Percentiles rank a stretch among this genome's conserved stretches.
Evolutionary conservation across 2,329 filamentous ascomycete genomes (phyloP).

Genomic region (Tolypocladium tropicale): DNA sequence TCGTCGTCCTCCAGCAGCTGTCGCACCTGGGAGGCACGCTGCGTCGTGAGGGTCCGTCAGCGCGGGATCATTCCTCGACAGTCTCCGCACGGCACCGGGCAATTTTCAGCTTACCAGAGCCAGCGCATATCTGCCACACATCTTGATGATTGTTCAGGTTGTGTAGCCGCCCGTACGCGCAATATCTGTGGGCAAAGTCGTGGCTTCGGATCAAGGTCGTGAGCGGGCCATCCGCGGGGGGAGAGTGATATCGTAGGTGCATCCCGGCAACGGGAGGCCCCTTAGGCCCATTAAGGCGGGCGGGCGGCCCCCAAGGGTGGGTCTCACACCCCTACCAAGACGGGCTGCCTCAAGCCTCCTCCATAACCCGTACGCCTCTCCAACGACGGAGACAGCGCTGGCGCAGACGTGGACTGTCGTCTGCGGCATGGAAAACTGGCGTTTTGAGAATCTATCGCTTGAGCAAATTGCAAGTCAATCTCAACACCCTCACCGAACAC

Average conservation of each 20-base stretch:
- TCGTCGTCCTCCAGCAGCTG: slow-evolving; percentile 62
- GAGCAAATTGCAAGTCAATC: no score
- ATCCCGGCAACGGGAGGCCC: background rate
- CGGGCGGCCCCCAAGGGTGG: no score
- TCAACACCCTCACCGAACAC: no score
- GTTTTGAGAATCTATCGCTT: no score
- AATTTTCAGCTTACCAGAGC: slow-evolving; percentile 17
- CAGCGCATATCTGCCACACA: slow-evolving; percentile 28
- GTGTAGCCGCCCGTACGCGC: background rate
- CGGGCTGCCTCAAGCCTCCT: no score
- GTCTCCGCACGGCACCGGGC: background rate
- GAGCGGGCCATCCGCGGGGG: background rate
- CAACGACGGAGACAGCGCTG: no score
- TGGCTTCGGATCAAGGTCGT: background rate
- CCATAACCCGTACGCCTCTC: no score
- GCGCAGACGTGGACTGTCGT: no score
- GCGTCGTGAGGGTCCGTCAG: slow-evolving; percentile 1
- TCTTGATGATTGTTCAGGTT: slow-evolving; percentile 4
- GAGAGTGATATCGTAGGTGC: background rate
- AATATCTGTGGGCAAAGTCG: background rate
- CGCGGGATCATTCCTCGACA: background rate
- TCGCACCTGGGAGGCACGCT: slow-evolving; percentile 71
- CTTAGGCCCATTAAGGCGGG: background rate
- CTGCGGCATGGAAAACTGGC: no score
- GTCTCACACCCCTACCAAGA: no score